A percentile compares a stretch with the other conserved stretches of the same genome.
These are phyloP conservation scores for Ophiostoma piceae DNA, from an alignment of 2,329 filamentous ascomycete species.

Conservation along the genomic window DNA sequence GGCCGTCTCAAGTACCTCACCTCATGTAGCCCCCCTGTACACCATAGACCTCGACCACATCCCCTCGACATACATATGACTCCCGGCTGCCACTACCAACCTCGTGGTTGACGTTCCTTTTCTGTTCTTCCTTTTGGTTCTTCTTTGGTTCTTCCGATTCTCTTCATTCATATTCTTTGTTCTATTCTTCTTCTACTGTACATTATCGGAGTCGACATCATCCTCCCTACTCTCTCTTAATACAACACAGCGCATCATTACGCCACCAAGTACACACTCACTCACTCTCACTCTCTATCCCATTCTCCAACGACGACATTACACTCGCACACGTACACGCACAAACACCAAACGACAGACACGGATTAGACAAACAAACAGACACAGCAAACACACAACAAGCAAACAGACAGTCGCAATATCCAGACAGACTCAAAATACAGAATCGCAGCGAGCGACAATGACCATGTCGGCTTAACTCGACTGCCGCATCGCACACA, in stretches of 20 bases:
- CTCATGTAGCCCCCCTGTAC: neutral
- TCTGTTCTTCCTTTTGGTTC: neutral
- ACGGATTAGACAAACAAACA: neutral
- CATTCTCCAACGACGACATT: slow-evolving; percentile 9
- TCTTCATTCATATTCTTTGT: neutral
- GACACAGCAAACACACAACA: neutral
- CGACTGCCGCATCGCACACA: neutral
- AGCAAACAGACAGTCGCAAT: neutral
- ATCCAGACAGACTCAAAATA: neutral
- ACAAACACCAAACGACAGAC: neutral
- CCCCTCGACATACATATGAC: slow-evolving; percentile 10
- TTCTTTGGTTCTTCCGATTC: neutral
- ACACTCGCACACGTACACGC: neutral
- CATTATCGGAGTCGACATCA: neutral
- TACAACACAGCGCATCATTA: neutral
- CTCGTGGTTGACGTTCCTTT: neutral
- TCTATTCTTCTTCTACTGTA: neutral
- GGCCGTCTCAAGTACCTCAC: neutral
- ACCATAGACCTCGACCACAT: neutral
- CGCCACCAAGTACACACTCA: neutral
- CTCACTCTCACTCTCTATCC: neutral
- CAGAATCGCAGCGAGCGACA: neutral
- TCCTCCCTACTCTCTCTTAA: slow-evolving; percentile 4
- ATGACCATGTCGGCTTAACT: slow-evolving; percentile 5
- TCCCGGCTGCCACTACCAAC: slow-evolving; percentile 9